Percentiles rank a stretch among this genome's conserved stretches.
phyloP scores from a whole-genome alignment of 306 rosid species.

The Quercus gilva region DNA sequence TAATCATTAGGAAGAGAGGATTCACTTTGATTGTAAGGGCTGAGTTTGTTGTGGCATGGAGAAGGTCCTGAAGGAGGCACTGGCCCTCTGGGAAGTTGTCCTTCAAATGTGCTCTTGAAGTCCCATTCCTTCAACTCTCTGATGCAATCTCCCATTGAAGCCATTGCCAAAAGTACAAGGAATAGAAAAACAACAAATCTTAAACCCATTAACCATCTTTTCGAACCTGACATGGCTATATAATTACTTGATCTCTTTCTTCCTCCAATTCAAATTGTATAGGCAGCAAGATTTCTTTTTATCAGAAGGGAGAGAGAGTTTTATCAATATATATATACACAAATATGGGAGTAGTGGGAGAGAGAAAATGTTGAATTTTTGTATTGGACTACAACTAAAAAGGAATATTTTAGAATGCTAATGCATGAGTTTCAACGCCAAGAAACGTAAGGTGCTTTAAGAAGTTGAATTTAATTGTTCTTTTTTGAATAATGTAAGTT shows the following conservation, averaged over 20 bases:
- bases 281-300: not conserved
- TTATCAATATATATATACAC: conserved; percentile 4
- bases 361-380: conserved; percentile 11
- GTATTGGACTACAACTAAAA: not conserved
- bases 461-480: conserved; percentile 4
- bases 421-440: conserved; percentile 18
- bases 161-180: conserved; percentile 28
- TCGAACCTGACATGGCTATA: conserved; percentile 25
- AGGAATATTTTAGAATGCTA: not conserved
- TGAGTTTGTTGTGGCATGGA: conserved; percentile 53
- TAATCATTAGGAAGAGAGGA: conserved; percentile 33
- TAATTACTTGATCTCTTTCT: not conserved
- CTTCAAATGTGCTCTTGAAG: conserved; percentile 31
- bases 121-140: conserved; percentile 18
- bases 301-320: conserved; percentile 6
- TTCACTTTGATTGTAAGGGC: conserved; percentile 30
- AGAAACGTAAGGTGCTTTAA: conserved; percentile 7
- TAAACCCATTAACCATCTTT: conserved; percentile 10
- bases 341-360: not conserved
- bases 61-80: conserved; percentile 84
- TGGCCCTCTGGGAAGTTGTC: conserved; percentile 55
- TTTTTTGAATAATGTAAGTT: conserved; percentile 25
- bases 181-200: conserved; percentile 15
- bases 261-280: conserved; percentile 3
- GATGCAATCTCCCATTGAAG: conserved; percentile 33